phyloP scores from a whole-genome alignment of 495 filamentous ascomycete species.

The Penicillium pancosmium region DNA sequence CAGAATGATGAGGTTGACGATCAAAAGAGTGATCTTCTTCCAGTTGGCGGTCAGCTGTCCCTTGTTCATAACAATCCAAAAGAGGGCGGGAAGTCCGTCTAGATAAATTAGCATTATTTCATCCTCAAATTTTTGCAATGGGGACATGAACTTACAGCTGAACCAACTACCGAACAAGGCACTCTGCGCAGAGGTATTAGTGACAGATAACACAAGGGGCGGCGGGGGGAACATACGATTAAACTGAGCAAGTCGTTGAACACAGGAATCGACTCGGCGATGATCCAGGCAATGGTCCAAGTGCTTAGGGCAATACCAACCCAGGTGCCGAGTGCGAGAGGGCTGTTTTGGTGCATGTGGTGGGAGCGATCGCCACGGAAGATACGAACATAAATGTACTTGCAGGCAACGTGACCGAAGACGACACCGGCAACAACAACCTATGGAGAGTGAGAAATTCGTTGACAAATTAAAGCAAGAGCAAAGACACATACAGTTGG shows the following conservation, averaged over 20 bases:
- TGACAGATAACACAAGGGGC: background rate
- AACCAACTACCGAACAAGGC: conserved; percentile 46
- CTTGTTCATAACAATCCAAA: conserved; percentile 44
- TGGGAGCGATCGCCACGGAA: conserved; percentile 52
- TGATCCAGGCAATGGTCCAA: conserved; percentile 71
- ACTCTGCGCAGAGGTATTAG: conserved; percentile 37
- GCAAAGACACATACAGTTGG: conserved; percentile 51
- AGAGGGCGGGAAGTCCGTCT: conserved; percentile 39
- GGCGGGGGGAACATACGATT: conserved; percentile 21
- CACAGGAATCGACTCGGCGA: conserved; percentile 73
- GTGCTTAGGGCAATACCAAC: conserved; percentile 53
- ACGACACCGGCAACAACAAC: conserved; percentile 50
- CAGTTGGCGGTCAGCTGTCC: conserved; percentile 25
- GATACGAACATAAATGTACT: conserved; percentile 67
- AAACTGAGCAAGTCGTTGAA: conserved; percentile 66
- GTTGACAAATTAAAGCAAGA: background rate
- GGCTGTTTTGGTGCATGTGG: conserved; percentile 60
- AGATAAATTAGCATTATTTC: conserved; percentile 41
- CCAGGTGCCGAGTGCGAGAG: conserved; percentile 54
- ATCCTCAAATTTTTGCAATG: conserved; percentile 18
- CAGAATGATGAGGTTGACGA: conserved; percentile 35
- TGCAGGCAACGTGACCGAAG: conserved; percentile 60
- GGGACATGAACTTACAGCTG: conserved; percentile 29
- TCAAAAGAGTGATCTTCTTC: conserved; percentile 33
- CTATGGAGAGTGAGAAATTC: background rate